These are phyloP conservation scores for Tetradesmus lagerheimii DNA, from an alignment of 139 green algal genomes.

Conservation along the genomic window DNA sequence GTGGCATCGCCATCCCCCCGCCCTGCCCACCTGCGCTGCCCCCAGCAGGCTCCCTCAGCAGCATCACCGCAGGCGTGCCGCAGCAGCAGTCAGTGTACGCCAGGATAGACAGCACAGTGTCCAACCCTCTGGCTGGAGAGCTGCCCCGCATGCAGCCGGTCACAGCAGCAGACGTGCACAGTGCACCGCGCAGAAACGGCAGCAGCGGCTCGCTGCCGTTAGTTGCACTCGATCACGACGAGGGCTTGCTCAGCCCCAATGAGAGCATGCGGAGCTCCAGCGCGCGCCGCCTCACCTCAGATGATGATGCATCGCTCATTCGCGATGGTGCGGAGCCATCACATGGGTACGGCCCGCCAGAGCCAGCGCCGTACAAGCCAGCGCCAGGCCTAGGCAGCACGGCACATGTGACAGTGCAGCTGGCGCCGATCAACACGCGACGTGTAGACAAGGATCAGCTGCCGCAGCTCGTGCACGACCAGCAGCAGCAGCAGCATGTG, in stretches of 20 bases:
- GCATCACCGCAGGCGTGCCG: no score
- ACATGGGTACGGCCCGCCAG: not conserved
- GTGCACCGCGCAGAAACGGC: not conserved
- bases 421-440: not conserved
- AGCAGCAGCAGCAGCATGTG: constrained; percentile 14
- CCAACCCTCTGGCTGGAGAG: not conserved
- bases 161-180: not conserved
- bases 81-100: not conserved
- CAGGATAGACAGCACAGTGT: not conserved
- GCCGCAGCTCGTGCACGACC: not conserved
- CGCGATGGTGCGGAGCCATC: not conserved
- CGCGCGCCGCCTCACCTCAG: not conserved
- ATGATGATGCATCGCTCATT: not conserved
- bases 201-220: not conserved
- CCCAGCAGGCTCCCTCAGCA: not conserved
- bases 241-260: not conserved
- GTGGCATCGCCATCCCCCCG: constrained; percentile 18
- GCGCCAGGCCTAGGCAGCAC: not conserved
- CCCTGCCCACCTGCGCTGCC: constrained; percentile 6
- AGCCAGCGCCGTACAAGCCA: not conserved
- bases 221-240: not conserved
- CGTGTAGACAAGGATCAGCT: not conserved
- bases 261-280: not conserved
- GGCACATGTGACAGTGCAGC: constrained; percentile 25
- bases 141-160: constrained; percentile 11